These are phyloP conservation scores for Aspergillaceae sp. DNA, from an alignment of 2,329 filamentous ascomycete species.

Conservation along the genomic window DNA sequence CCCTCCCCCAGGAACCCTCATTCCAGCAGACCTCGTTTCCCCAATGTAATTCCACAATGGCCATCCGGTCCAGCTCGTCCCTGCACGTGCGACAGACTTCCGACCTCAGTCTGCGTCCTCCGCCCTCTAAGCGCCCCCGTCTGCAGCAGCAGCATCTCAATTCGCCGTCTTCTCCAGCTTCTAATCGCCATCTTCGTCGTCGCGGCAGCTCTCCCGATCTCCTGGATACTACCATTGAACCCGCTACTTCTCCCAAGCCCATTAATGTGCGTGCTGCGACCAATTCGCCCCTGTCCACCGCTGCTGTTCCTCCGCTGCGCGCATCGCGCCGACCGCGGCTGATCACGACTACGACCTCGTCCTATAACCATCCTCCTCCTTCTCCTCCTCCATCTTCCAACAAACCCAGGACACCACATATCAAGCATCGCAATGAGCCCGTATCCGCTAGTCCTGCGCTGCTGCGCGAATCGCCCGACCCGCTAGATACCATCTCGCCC, in stretches of 20 bases:
- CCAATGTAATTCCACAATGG: conserved; percentile 15
- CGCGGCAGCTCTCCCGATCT: conserved; percentile 27
- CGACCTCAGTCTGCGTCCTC: conserved; percentile 7
- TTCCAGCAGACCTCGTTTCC: neutral
- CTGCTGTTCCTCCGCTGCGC: conserved; percentile 7
- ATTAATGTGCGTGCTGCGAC: neutral
- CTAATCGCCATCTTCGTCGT: conserved; percentile 9
- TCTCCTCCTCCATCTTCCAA: conserved; percentile 3
- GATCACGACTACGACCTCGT: conserved; percentile 1
- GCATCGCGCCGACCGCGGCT: conserved; percentile 11
- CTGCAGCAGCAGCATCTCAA: conserved; percentile 11
- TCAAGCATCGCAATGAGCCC: conserved; percentile 11
- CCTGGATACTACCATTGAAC: conserved; percentile 20
- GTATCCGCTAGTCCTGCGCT: conserved; percentile 7
- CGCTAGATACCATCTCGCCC: conserved; percentile 18
- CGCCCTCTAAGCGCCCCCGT: conserved; percentile 21
- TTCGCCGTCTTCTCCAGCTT: neutral
- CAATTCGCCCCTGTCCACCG: conserved; percentile 5
- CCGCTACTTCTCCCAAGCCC: conserved; percentile 1
- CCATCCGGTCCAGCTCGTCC: conserved; percentile 25
- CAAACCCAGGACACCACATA: conserved; percentile 8
- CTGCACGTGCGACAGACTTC: conserved; percentile 25
- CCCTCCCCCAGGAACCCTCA: neutral
- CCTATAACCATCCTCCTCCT: conserved; percentile 2
- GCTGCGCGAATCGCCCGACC: conserved; percentile 19